Conservation (phyloP, 2,329 filamentous ascomycete species). For the Aurifilum marmelostoma region DNA sequence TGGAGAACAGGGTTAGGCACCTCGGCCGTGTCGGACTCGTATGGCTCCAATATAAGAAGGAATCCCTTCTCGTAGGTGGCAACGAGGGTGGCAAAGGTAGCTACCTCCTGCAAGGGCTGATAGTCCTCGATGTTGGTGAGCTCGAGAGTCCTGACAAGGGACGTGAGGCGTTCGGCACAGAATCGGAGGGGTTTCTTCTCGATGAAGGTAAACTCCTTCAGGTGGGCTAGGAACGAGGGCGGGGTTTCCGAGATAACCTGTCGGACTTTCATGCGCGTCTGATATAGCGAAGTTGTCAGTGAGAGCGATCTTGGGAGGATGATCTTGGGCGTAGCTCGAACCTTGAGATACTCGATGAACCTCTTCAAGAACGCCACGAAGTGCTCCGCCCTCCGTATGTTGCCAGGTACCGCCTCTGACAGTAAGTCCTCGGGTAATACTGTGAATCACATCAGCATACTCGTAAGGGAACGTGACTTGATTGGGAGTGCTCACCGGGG, state of each 20-base stretch:
- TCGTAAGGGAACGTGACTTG: too few relatives aligned
- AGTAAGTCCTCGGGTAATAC: conserved; percentile 90
- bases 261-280: conserved; percentile 96
- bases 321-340: conserved; percentile 33
- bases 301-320: conserved; percentile 11
- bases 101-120: conserved; percentile 94
- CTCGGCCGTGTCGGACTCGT: conserved; percentile 91
- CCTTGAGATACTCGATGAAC: conserved; percentile 95
- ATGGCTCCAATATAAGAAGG: conserved; percentile 93
- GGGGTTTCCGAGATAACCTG: conserved; percentile 98
- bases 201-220: conserved; percentile 96
- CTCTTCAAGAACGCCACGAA: conserved; percentile 93
- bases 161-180: conserved; percentile 92
- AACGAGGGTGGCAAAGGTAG: conserved; percentile 93
- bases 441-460: conserved; percentile 31
- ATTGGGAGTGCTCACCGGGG: conserved; percentile 53
- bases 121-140: conserved; percentile 98
- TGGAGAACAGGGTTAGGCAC: conserved; percentile 97
- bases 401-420: conserved; percentile 94
- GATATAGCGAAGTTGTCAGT: conserved; percentile 13
- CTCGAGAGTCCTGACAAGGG: conserved; percentile 90
- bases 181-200: conserved; percentile 94
- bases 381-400: conserved; percentile 93
- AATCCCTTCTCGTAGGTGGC: conserved; percentile 98
- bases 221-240: conserved; percentile 86